Conservation (phyloP, 352 stramenopile species). For the Aphanomyces astaci region DNA sequence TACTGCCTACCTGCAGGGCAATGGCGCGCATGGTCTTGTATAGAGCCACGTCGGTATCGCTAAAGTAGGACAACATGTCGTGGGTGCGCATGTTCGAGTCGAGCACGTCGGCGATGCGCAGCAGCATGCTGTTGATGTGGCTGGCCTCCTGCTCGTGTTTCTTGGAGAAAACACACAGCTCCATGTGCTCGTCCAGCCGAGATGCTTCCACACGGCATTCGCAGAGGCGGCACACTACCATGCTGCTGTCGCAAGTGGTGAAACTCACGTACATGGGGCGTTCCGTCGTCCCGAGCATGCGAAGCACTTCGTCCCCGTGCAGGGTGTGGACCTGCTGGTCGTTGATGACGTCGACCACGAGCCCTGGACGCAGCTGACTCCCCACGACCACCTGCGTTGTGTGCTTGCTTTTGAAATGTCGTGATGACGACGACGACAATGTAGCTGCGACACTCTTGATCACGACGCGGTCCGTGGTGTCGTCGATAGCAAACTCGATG, state of each 20-base stretch:
- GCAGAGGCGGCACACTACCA: constrained; percentile 74
- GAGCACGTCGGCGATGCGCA: constrained; percentile 32
- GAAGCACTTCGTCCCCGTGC: constrained; percentile 46
- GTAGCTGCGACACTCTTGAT: constrained; percentile 47
- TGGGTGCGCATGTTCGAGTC: constrained; percentile 43
- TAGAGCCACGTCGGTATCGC: constrained; percentile 53
- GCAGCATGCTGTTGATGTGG: constrained; percentile 59
- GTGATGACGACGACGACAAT: constrained; percentile 25
- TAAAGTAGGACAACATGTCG: constrained; percentile 36
- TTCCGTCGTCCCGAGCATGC: constrained; percentile 47
- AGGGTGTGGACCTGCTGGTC: constrained; percentile 31
- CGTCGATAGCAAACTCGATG: constrained; percentile 60
- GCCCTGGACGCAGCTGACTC: constrained; percentile 36
- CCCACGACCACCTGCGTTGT: constrained; percentile 37
- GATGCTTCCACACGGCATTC: constrained; percentile 62
- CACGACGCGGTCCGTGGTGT: constrained; percentile 41
- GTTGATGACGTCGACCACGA: constrained; percentile 64
- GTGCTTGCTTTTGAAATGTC: constrained; percentile 23
- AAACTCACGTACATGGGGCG: constrained; percentile 66
- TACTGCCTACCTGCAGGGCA: constrained; percentile 38
- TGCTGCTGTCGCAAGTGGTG: constrained; percentile 31
- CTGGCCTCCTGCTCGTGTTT: constrained; percentile 67
- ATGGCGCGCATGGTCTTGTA: constrained; percentile 62
- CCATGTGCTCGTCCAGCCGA: constrained; percentile 61
- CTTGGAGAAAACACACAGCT: constrained; percentile 73